Conservation (phyloP, 345 rosid genomes). For the Lepidium africanum region DNA sequence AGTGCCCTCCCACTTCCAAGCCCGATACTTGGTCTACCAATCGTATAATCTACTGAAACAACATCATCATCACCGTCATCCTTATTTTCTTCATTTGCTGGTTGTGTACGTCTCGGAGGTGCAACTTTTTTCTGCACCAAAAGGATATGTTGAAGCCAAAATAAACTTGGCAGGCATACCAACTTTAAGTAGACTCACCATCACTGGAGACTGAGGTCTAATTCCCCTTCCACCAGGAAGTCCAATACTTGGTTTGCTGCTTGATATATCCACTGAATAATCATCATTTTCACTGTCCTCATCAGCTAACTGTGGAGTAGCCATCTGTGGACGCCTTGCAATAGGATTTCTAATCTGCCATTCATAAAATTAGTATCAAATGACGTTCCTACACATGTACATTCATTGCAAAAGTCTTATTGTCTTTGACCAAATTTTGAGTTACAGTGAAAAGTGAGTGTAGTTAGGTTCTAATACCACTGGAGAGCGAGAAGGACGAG, state of each 20-base stretch:
- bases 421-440: not conserved
- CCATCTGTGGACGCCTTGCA: slow-evolving; percentile 30
- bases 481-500: slow-evolving; percentile 46
- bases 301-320: slow-evolving; percentile 27
- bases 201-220: slow-evolving; percentile 34
- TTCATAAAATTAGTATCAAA: not conserved
- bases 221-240: slow-evolving; percentile 39
- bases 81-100: slow-evolving; percentile 30
- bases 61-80: slow-evolving; percentile 36
- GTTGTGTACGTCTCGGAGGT: slow-evolving; percentile 30
- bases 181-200: slow-evolving; percentile 12
- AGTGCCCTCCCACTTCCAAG: slow-evolving; percentile 42
- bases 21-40: slow-evolving; percentile 41
- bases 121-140: slow-evolving; percentile 34
- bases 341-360: slow-evolving; percentile 20
- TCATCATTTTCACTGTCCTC: slow-evolving; percentile 40
- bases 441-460: not conserved
- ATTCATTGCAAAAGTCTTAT: not conserved
- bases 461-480: slow-evolving; percentile 28
- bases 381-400: not conserved
- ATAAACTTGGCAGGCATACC: not conserved
- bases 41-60: slow-evolving; percentile 24
- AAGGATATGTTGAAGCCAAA: not conserved
- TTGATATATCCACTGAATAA: slow-evolving; percentile 18
- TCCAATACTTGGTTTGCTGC: slow-evolving; percentile 36